Conservation (phyloP, 1,284 basidiomycete species). For the Hypsizygus ulmarius region DNA sequence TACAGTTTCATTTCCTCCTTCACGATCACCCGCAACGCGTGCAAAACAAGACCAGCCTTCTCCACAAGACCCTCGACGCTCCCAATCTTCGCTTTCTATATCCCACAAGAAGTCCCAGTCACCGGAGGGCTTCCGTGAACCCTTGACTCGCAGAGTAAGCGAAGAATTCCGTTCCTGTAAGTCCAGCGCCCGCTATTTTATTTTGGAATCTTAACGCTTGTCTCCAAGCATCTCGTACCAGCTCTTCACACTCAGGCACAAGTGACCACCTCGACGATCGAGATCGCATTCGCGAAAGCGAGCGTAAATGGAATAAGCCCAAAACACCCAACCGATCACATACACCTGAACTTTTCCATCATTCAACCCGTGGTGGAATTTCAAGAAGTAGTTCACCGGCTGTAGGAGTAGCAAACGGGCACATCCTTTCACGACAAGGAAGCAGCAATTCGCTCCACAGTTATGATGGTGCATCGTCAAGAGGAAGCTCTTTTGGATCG, state of each 20-base stretch:
- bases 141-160: neutral
- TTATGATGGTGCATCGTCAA: slow-evolving; percentile 30
- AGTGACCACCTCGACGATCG: slow-evolving; percentile 16
- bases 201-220: neutral
- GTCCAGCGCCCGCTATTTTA: neutral
- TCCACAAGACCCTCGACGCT: neutral
- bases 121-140: neutral
- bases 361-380: slow-evolving; percentile 27
- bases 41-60: neutral
- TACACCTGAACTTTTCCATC: slow-evolving; percentile 31
- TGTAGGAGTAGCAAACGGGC: slow-evolving; percentile 2
- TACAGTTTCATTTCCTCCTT: slow-evolving; percentile 24
- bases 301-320: slow-evolving; percentile 36
- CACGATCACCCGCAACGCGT: neutral
- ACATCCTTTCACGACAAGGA: slow-evolving; percentile 9
- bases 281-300: slow-evolving; percentile 29
- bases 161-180: slow-evolving; percentile 8
- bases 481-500: slow-evolving; percentile 43
- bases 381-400: slow-evolving; percentile 23
- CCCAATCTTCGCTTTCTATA: neutral
- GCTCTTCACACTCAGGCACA: slow-evolving; percentile 2
- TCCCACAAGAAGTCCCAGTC: slow-evolving; percentile 4
- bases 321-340: slow-evolving; percentile 19
- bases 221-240: slow-evolving; percentile 13
- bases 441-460: slow-evolving; percentile 13